Percentiles rank a stretch among this genome's conserved stretches.
Evolutionary conservation across 2,329 filamentous ascomycete genomes (phyloP).

Genomic region (Bipolaris zeicola): DNA sequence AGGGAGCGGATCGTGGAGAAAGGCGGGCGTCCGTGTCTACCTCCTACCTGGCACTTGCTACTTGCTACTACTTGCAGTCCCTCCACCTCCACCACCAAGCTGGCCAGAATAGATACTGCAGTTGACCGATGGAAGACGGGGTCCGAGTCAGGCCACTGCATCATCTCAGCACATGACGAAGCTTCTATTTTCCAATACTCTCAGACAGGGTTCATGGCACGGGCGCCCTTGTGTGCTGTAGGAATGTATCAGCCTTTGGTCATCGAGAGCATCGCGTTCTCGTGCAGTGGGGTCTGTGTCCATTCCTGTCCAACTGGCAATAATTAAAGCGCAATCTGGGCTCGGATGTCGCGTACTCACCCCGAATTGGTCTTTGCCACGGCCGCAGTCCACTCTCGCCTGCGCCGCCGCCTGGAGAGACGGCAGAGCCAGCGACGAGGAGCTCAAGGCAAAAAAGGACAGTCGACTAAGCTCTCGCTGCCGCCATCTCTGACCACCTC

Average conservation of each 20-base stretch:
- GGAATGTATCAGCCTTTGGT: constrained; percentile 27
- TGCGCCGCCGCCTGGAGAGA: not conserved
- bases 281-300: constrained; percentile 42
- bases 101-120: constrained; percentile 3
- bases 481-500: not conserved
- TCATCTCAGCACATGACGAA: constrained; percentile 16
- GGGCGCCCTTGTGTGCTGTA: constrained; percentile 13
- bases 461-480: not conserved
- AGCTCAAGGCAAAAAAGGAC: not conserved
- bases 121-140: constrained; percentile 13
- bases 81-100: constrained; percentile 29
- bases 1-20: constrained; percentile 46
- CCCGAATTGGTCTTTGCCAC: not conserved
- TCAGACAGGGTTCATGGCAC: constrained; percentile 11
- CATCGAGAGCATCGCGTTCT: constrained; percentile 30
- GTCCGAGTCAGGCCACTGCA: constrained; percentile 9
- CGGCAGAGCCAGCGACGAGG: not conserved
- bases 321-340: constrained; percentile 39
- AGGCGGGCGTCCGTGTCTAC: constrained; percentile 40
- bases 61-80: not conserved
- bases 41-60: constrained; percentile 32
- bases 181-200: constrained; percentile 18
- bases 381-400: not conserved
- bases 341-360: constrained; percentile 25
- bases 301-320: constrained; percentile 37